Base-by-base conservation (phyloP, 225 moss, liverwort and hornwort genomes). In the Straminergon stramineum region DNA sequence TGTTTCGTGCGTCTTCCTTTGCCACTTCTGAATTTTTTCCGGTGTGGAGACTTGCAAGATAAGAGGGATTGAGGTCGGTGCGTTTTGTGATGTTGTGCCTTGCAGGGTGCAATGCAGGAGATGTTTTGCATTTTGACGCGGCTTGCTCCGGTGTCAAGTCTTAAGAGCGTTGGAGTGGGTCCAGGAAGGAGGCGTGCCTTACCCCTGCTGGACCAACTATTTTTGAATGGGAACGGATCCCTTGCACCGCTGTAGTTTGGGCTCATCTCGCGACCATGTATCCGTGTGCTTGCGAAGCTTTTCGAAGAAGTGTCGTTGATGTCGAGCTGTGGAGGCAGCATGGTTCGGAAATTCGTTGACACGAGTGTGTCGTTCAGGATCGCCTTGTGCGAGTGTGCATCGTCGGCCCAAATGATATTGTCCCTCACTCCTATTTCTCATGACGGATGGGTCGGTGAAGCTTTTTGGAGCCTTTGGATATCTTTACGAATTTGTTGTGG, bases 61-160 rank as follows among this genome's bases (percentile, higher is more conserved):
- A 41, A 4, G 58, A n/a, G 85, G 85, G 83, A 75, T 74, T 91
- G 83, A 87, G 43, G 37, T 63, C 41, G 37, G 26, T 88, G 83
- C 18, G 37, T 87, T 66, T 48, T 68, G 53, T 80, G 39, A 52
- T n/a, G 82, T 89, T 86, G 65, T 81, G 41, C 67, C 71, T 79
- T 90, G 88, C 95, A 99, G 99, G 89, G 91, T 90, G 95, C 97
- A 58, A 93, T 97, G 97, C 93, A 94, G 70, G 97, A 97, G 31
- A 99, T 99, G 97, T 95, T 97, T 53, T 91, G 43, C 43, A 88
- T 94, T 56, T 91, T 97, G 90, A 97, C 94, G 31, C 92, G 92
- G 91, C 92, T 94, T 87, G 90, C 90, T 37, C 82, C 92, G 55
- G 90, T 86, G 87, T 90, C 92, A 23, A 90, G 90, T 90, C 30